A percentile compares a stretch with the other conserved stretches of the same genome.
These are phyloP conservation scores for Ramaria sp. DNA, from an alignment of 768 basidiomycete genomes.

Conservation along the genomic window DNA sequence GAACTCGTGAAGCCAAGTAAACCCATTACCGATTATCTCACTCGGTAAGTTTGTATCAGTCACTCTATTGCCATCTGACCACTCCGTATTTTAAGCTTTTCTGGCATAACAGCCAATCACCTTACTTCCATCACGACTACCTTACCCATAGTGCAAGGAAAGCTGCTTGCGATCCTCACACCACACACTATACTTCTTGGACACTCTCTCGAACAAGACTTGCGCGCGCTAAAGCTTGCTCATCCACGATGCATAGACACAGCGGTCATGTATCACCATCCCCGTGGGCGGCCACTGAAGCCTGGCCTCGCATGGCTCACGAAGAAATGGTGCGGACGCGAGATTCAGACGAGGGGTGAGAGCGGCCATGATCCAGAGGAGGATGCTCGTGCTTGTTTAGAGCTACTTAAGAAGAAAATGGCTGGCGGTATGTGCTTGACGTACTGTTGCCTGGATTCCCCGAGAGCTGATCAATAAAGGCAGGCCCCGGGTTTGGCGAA, in stretches of 20 bases:
- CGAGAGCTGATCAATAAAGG: not conserved
- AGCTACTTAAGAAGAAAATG: constrained; percentile 75
- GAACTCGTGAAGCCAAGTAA: constrained; percentile 81
- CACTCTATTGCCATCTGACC: not conserved
- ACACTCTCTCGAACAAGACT: constrained; percentile 92
- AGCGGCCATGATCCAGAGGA: constrained; percentile 93
- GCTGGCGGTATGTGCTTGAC: constrained; percentile 39
- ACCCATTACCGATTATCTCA: constrained; percentile 86
- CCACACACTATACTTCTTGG: constrained; percentile 78
- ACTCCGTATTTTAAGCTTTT: constrained; percentile 50
- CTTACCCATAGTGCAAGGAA: constrained; percentile 64
- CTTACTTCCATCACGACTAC: constrained; percentile 67
- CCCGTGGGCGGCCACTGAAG: constrained; percentile 86
- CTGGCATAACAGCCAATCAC: constrained; percentile 77
- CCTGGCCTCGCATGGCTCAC: constrained; percentile 96
- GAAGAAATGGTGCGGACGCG: constrained; percentile 82
- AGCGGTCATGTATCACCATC: constrained; percentile 82
- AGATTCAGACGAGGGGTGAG: constrained; percentile 78
- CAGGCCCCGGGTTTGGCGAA: constrained; percentile 72
- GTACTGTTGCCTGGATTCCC: not conserved
- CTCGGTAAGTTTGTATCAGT: constrained; percentile 43
- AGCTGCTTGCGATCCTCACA: constrained; percentile 51
- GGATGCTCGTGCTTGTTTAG: constrained; percentile 82
- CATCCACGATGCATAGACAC: constrained; percentile 90
- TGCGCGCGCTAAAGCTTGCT: constrained; percentile 76